Percentiles rank a stretch among this genome's conserved stretches.
Evolutionary conservation across 2,329 filamentous ascomycete genomes (phyloP).

Genomic region (Aschersonia sp.): DNA sequence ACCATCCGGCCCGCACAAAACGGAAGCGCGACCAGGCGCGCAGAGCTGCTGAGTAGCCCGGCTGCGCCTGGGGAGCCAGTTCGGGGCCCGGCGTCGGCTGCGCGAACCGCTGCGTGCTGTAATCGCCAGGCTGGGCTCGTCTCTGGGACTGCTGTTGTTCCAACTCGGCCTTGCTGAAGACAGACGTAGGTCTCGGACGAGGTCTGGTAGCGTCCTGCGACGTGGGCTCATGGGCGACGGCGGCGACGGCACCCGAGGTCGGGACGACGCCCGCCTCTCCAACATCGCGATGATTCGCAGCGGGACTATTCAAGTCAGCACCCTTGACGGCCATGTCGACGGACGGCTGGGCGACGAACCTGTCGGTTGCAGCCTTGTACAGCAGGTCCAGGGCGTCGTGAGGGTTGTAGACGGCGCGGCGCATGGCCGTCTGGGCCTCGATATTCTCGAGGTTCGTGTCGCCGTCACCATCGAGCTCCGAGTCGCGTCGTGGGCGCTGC

Average conservation of each 20-base stretch:
- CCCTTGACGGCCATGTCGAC: constrained; percentile 1
- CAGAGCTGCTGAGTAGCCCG: constrained; percentile 54
- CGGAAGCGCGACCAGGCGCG: constrained; percentile 83
- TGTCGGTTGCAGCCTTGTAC: constrained; percentile 69
- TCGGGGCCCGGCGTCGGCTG: constrained; percentile 24
- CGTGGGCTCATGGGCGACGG: constrained; percentile 6
- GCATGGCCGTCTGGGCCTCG: constrained; percentile 50
- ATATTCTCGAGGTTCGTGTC: constrained; percentile 50
- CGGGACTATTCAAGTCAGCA: constrained; percentile 9
- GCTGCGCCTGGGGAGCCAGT: constrained; percentile 29
- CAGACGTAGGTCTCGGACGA: constrained; percentile 4
- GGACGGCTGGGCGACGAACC: constrained; percentile 22
- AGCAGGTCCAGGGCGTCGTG: constrained; percentile 86
- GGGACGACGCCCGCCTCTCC: constrained; percentile 16
- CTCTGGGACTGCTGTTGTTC: constrained; percentile 1
- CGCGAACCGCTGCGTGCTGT: not conserved
- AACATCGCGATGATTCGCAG: constrained; percentile 10
- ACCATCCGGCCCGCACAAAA: constrained; percentile 94
- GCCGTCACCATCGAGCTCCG: constrained; percentile 34
- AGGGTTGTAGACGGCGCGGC: constrained; percentile 68
- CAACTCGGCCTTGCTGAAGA: constrained; percentile 5
- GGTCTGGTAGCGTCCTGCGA: constrained; percentile 4
- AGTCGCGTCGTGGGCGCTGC: constrained; percentile 12
- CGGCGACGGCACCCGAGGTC: constrained; percentile 3
- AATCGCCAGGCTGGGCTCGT: not conserved